These are phyloP conservation scores for Malassezia vespertilionis DNA, from an alignment of 1,284 basidiomycete genomes.

Conservation along the genomic window DNA sequence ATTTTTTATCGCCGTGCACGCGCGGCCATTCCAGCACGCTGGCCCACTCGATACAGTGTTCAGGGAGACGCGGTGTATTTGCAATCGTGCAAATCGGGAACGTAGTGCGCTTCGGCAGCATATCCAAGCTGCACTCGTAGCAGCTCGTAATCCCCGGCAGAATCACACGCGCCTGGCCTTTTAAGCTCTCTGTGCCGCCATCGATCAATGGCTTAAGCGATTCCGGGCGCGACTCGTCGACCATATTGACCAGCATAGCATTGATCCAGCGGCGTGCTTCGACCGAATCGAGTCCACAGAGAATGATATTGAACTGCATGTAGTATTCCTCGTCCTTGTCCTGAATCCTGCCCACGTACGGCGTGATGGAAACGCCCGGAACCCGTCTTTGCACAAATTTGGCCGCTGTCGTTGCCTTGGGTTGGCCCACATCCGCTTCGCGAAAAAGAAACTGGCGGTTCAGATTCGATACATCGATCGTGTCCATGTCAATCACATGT, in stretches of 20 bases:
- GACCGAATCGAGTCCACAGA: conserved; percentile 88
- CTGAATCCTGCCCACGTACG: conserved; percentile 90
- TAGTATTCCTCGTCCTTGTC: conserved; percentile 95
- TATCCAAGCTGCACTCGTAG: conserved; percentile 95
- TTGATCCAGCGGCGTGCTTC: conserved; percentile 93
- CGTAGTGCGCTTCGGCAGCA: conserved; percentile 91
- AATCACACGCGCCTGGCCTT: conserved; percentile 94
- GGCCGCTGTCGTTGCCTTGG: conserved; percentile 86
- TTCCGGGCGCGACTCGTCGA: conserved; percentile 69
- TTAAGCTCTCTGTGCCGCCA: conserved; percentile 99
- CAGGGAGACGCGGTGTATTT: conserved; percentile 91
- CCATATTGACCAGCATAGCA: conserved; percentile 85
- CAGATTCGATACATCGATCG: conserved; percentile 96
- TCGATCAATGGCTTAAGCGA: conserved; percentile 96
- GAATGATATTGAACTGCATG: conserved; percentile 87
- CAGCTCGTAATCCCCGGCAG: conserved; percentile 89
- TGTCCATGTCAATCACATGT: conserved; percentile 99
- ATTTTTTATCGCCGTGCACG: conserved; percentile 49
- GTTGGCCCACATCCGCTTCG: conserved; percentile 77
- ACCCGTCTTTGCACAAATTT: conserved; percentile 75
- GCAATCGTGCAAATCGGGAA: conserved; percentile 99
- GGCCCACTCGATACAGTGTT: conserved; percentile 99
- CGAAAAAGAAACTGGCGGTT: conserved; percentile 97
- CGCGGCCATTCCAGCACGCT: conserved; percentile 97
- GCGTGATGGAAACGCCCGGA: conserved; percentile 82